Conservation (phyloP, 2,329 filamentous ascomycete genomes). For the Arthrobotrys entomopaga region DNA sequence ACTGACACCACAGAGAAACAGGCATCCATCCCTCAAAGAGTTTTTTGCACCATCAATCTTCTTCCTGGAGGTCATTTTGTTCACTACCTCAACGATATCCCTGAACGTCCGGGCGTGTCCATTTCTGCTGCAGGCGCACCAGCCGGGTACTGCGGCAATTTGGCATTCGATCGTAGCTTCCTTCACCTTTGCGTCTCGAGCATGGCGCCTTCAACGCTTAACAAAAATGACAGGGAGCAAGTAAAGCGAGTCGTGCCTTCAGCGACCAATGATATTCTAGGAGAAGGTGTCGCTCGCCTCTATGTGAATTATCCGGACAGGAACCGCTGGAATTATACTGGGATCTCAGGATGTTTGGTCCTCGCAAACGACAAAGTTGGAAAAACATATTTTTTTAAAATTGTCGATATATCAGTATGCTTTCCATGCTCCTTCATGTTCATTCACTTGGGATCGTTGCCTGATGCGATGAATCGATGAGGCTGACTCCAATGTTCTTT, state of each 20-base stretch:
- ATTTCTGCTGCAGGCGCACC: too few relatives aligned
- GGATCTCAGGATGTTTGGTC: slow-evolving; percentile 88
- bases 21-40: too few relatives aligned
- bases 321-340: slow-evolving; percentile 91
- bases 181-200: background rate
- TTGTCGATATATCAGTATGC: slow-evolving; percentile 92
- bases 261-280: slow-evolving; percentile 95
- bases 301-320: slow-evolving; percentile 91
- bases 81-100: too few relatives aligned
- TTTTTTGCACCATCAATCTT: too few relatives aligned
- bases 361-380: slow-evolving; percentile 94
- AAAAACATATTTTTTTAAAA: slow-evolving; percentile 95
- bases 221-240: slow-evolving; percentile 93
- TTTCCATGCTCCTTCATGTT: slow-evolving; percentile 55
- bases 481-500: background rate
- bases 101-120: too few relatives aligned
- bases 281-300: slow-evolving; percentile 89
- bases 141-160: too few relatives aligned
- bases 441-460: background rate
- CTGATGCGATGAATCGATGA: background rate
- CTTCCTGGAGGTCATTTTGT: too few relatives aligned
- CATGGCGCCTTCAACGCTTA: slow-evolving; percentile 72
- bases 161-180: background rate
- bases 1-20: too few relatives aligned
- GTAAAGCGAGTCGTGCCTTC: slow-evolving; percentile 95